Base-by-base conservation (phyloP, 202 grass and related monocot genomes). In the Hordeum pubiflorum region DNA sequence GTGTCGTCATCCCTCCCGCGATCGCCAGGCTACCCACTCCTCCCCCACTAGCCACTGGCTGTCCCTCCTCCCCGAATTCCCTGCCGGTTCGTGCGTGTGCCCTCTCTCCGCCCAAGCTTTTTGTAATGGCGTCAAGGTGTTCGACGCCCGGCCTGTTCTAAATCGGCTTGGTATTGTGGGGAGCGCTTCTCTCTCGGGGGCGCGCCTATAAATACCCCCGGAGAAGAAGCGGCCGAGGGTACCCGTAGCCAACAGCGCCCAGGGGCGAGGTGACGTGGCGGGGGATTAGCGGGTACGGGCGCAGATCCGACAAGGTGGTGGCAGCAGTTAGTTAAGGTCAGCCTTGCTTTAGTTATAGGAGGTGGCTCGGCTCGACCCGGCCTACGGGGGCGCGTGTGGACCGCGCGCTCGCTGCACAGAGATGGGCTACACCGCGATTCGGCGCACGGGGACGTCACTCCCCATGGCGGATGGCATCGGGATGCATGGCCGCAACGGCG, bases 171-270 rank as follows among this genome's bases (percentile, higher is more conserved):
- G 24, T 32, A 52, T 67, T 81, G 87, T 54, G 69, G 41, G 41
- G 61, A 43, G 80, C 74, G 77, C 67, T 41, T 58, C 66, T 85
- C 73, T 43, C 78, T 77, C 83, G 24, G 55, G 38, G 60, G 29
- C 22, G 79, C 32, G 67, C 80, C 43, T 86, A 86, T 89, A 89
- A 86, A 89, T 89, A 86, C 88, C 39, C 59, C 40, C 38, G 61
- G 34, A 22, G 74, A 62, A 57, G 63, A 24, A 38, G 74, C 62
- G 62, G 72, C 33, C 63, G 50, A 44, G 61, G 81, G 87, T 31
- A 61, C 72, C 65, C 58, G 83, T 54, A 67, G 48, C 74, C 66
- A 9, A 7, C 37, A 55, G 71, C 36, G 46, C 60, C 23, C 29
- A 14, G 63, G 86, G 86, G 36, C 3, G 4, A 38, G 18, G 14